Base-by-base conservation (phyloP, 1,284 basidiomycete species). In the Ceratobasidium sp. region DNA sequence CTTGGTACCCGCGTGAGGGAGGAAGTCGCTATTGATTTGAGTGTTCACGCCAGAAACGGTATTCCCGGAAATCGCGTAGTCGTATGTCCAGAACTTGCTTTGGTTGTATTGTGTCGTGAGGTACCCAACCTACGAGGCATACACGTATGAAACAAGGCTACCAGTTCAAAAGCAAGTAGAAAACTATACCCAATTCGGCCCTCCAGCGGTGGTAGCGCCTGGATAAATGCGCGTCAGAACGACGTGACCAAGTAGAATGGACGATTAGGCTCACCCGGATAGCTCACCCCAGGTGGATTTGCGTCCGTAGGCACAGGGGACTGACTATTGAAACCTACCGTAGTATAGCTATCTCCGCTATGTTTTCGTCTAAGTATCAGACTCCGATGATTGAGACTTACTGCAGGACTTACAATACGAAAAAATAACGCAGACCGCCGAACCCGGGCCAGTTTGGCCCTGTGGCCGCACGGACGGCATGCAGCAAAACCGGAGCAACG, bases 61-160 rank as follows among this genome's bases (percentile, higher is more conserved):
- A n/a, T 69, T 69, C 29, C 65, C 65, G 15, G 51, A 54, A 41
- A 69, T 44, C 15, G 65, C 65, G n/a, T 69, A 69, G 51, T 69
- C 65, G 29, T 53, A 69, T 5, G 51, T 24, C 65, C 50, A 69
- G 33, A 69, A 69, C 47, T 69, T 69, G 41, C 65, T 69, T 47
- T 57, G 65, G 53, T 69, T 69, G 36, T 69, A 69, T 29, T 69
- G 65, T 24, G 65, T 69, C 33, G 65, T 69, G 15, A 69, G 36
- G 29, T 69, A 69, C 8, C 65, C 65, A 17, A 57, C 60, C 60
- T 63, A n/a, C n/a, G 36, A 41, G 11, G 11, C 11, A 24, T 27
- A 22, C 3, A 11, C n/a, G n/a, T 24, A 15, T 63, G 11, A 14
- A 45, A n/a, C 41, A 11, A 36, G 56, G 17, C n/a, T 33, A 57